phyloP scores from a whole-genome alignment of 768 basidiomycete species.

The Crucibulum laeve region DNA sequence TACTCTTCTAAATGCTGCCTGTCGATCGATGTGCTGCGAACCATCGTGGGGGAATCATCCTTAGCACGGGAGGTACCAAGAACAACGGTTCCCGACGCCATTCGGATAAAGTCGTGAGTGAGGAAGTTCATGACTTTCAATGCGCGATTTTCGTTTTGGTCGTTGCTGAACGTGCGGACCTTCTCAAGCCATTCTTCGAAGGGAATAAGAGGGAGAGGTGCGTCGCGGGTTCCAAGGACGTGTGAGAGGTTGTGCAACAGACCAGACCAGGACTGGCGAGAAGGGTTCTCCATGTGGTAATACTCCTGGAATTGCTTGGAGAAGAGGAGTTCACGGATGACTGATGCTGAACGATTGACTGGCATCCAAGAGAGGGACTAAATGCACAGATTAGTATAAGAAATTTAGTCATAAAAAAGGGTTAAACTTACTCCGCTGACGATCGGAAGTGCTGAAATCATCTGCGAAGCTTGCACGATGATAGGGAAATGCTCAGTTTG shows the following conservation, averaged over 20 bases:
- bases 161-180: slow-evolving; percentile 20
- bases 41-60: neutral
- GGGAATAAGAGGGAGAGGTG: slow-evolving; percentile 18
- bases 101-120: slow-evolving; percentile 25
- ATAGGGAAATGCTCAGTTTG: slow-evolving; percentile 32
- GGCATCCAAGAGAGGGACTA: slow-evolving; percentile 33
- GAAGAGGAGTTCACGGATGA: slow-evolving; percentile 25
- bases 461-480: slow-evolving; percentile 23
- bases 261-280: slow-evolving; percentile 28
- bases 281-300: slow-evolving; percentile 32
- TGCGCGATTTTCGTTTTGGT: slow-evolving; percentile 19
- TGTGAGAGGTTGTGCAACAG: slow-evolving; percentile 20
- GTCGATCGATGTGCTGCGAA: neutral
- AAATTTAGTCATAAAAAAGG: neutral
- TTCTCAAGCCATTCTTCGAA: slow-evolving; percentile 23
- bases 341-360: slow-evolving; percentile 23
- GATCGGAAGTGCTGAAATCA: slow-evolving; percentile 20
- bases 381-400: neutral
- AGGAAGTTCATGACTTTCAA: slow-evolving; percentile 24
- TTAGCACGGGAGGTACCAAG: slow-evolving; percentile 9
- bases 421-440: slow-evolving; percentile 23
- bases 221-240: slow-evolving; percentile 13
- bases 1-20: neutral
- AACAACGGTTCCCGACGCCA: slow-evolving; percentile 25
- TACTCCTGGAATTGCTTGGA: slow-evolving; percentile 22